Evolutionary conservation across 768 basidiomycete genomes (phyloP).

Genomic region (Suillus placidus): DNA sequence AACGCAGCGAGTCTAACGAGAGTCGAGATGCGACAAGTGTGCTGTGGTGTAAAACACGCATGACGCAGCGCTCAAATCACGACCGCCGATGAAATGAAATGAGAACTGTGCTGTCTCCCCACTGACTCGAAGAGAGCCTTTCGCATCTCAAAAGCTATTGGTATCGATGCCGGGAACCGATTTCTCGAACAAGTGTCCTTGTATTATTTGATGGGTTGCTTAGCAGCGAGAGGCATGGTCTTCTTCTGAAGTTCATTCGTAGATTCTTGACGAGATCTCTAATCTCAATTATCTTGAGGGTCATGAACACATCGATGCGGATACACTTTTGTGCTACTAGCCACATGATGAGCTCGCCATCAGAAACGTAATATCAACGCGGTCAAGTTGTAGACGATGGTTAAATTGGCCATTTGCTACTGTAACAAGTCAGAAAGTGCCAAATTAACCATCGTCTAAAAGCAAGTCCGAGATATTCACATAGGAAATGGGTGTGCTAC

Average conservation of each 20-base stretch:
- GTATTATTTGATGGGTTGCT: conserved; percentile 70
- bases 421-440: not conserved
- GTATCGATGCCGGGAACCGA: conserved; percentile 45
- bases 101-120: conserved; percentile 42
- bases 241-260: not conserved
- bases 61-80: conserved; percentile 38
- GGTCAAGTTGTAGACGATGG: not conserved
- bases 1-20: conserved; percentile 73
- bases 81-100: conserved; percentile 36
- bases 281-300: not conserved
- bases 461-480: not conserved
- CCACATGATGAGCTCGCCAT: not conserved
- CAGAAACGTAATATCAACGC: not conserved
- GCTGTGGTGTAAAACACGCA: conserved; percentile 50
- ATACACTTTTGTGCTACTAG: not conserved
- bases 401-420: not conserved
- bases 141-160: conserved; percentile 37
- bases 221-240: conserved; percentile 43
- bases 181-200: conserved; percentile 48
- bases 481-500: not conserved
- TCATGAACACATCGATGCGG: not conserved
- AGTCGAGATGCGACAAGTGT: conserved; percentile 44
- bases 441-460: not conserved
- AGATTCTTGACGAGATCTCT: not conserved
- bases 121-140: conserved; percentile 43